Evolutionary conservation across 1,139 yeast genomes (phyloP), one percentile per base, ranked within the genome.

Genomic region (Casaregolazyma lundiana): DNA sequence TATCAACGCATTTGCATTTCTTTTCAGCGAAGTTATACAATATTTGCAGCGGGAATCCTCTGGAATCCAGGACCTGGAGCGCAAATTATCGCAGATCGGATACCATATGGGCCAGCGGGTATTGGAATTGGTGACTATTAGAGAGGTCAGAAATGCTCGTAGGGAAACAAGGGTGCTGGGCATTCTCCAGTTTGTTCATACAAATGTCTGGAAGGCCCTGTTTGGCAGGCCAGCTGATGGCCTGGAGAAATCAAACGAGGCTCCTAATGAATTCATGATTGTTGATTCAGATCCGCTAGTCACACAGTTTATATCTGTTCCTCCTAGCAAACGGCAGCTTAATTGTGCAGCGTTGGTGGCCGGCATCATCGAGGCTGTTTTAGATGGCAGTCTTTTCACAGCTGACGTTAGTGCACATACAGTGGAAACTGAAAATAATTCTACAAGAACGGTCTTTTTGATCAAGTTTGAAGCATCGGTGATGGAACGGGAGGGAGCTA

Each of bases 341-440:
- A 86, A 84, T 59, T 85, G 95, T 59, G 83, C 86, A 8, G 90
- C 96, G 0, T 86, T 85, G 59, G 78, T 84, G 1, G 97, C 97
- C 1, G 98, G 98, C 0, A 78, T 92, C 21, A 77, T 92, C 21
- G 96, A 90, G 63, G 97, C 97, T 0, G 84, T 92, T 1, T 69
- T 92, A 47, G 95, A 87, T 55, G 76, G 85, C 13, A 77, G 90
- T 2, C 83, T 82, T 51, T 90, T 90, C 61, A 81, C 80, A 46
- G 95, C 96, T 21, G 73, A 71, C 39, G 98, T 92, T 4, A 80
- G 90, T 5, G 97, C 98, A 0, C 98, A 94, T 62, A 75, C 85
- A 0, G 90, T 84, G 36, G 84, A 90, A 0, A 69, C 76, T 4
- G 86, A 77, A 2, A 78, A 72, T 3, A 66, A 61, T 38, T 90